A percentile compares a stretch with the other conserved stretches of the same genome.
These are phyloP conservation scores for Penicillium atrosanguineum DNA, from an alignment of 495 filamentous ascomycete genomes.

Conservation along the genomic window DNA sequence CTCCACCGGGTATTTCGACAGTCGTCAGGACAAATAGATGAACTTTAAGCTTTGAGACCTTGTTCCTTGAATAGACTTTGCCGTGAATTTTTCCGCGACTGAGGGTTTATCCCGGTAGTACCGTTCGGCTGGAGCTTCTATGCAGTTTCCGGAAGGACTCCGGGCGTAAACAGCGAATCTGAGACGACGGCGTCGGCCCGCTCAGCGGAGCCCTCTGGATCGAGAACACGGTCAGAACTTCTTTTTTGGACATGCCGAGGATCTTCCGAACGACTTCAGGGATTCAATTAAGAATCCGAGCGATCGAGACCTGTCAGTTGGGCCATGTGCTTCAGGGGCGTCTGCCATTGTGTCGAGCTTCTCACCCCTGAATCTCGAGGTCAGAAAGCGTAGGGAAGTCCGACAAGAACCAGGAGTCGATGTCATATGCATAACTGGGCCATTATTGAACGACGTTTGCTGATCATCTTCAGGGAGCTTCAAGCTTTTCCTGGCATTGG, in stretches of 20 bases:
- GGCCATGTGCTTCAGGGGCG: background rate
- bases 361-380: background rate
- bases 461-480: background rate
- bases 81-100: constrained; percentile 21
- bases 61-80: background rate
- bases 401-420: background rate
- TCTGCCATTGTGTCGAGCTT: background rate
- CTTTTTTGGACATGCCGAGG: background rate
- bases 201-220: constrained; percentile 2
- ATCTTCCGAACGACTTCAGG: background rate
- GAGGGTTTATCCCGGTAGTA: background rate
- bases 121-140: background rate
- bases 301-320: background rate
- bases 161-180: constrained; percentile 8
- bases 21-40: background rate
- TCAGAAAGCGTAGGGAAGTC: background rate
- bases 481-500: background rate
- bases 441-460: background rate
- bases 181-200: constrained; percentile 16
- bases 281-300: background rate
- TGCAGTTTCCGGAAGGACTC: constrained; percentile 19
- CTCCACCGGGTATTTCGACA: constrained; percentile 14
- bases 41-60: background rate
- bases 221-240: constrained; percentile 10
- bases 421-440: background rate